A percentile compares a stretch with the other conserved stretches of the same genome.
phyloP scores from a whole-genome alignment of 2,329 filamentous ascomycete genomes.

The Dichotomopilus funicola region DNA sequence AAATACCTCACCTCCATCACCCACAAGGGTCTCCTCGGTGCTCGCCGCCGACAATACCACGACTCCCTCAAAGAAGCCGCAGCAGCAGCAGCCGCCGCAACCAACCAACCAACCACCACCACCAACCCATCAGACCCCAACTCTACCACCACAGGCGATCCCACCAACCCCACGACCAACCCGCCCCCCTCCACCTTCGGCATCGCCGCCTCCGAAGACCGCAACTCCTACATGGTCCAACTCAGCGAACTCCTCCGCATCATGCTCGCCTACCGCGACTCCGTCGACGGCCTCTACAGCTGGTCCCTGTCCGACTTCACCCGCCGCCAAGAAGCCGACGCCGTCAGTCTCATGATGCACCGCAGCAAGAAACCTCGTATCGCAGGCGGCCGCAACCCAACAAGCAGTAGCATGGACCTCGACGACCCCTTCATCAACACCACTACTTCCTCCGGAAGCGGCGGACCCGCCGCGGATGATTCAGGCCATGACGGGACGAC shows the following conservation, averaged over 20 bases:
- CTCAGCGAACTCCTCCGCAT: constrained; percentile 86
- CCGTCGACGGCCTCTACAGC: constrained; percentile 87
- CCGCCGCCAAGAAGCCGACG: constrained; percentile 74
- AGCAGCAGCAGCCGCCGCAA: constrained; percentile 17
- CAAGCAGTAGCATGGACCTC: constrained; percentile 42
- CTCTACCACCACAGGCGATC: constrained; percentile 20
- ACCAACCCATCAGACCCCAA: constrained; percentile 27
- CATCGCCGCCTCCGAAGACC: constrained; percentile 50
- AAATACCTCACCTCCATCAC: constrained; percentile 91
- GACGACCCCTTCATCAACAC: constrained; percentile 8
- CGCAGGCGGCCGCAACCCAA: background rate
- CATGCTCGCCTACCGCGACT: constrained; percentile 91
- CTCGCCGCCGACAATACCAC: constrained; percentile 44
- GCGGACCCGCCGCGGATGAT: background rate
- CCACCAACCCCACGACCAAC: background rate
- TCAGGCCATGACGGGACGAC: constrained; percentile 37
- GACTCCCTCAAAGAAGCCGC: constrained; percentile 29
- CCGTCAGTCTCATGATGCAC: constrained; percentile 56
- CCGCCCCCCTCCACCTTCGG: constrained; percentile 39
- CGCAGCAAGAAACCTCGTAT: constrained; percentile 38
- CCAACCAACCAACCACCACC: constrained; percentile 18
- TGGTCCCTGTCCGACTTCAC: constrained; percentile 95
- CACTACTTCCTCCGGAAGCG: background rate
- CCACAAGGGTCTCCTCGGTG: constrained; percentile 87
- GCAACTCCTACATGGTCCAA: constrained; percentile 77